phyloP scores from a whole-genome alignment of 148 eudicot genomes.

The Chenopodium album region DNA sequence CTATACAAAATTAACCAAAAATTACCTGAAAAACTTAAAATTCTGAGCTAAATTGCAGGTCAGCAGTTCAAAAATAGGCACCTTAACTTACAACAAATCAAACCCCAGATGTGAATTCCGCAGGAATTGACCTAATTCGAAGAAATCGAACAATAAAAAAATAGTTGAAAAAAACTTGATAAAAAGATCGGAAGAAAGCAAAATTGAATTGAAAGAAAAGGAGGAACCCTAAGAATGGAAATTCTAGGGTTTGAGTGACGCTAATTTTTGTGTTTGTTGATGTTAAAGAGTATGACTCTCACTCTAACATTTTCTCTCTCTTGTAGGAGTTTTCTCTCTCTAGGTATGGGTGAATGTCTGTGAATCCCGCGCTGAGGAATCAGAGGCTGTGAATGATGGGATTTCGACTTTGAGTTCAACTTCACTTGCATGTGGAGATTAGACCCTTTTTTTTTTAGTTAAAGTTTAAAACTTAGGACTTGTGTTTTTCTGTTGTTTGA shows the following conservation, averaged over 20 bases:
- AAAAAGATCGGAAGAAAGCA: background rate
- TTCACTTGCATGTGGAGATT: too few species aligned
- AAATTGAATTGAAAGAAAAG: background rate
- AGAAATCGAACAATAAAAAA: background rate
- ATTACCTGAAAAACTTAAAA: constrained; percentile 17
- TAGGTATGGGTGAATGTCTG: background rate
- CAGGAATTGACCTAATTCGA: background rate
- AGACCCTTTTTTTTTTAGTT: too few species aligned
- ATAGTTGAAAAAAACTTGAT: background rate
- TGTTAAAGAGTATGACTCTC: background rate
- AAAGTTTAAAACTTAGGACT: too few species aligned
- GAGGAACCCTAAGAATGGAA: background rate
- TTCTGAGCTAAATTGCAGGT: background rate
- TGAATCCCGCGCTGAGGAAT: constrained; percentile 16
- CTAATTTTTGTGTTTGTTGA: too few species aligned
- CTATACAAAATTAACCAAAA: background rate
- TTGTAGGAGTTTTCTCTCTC: background rate
- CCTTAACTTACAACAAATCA: background rate
- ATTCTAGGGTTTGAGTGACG: background rate
- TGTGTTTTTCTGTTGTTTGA: too few species aligned
- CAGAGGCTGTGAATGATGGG: constrained; percentile 12
- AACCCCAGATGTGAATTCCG: constrained; percentile 13
- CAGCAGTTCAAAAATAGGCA: background rate
- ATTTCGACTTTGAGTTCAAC: background rate
- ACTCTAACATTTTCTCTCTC: background rate